Evolutionary conservation across 164 flowering plant species (phyloP).

Genomic region (Macadamia integrifolia): DNA sequence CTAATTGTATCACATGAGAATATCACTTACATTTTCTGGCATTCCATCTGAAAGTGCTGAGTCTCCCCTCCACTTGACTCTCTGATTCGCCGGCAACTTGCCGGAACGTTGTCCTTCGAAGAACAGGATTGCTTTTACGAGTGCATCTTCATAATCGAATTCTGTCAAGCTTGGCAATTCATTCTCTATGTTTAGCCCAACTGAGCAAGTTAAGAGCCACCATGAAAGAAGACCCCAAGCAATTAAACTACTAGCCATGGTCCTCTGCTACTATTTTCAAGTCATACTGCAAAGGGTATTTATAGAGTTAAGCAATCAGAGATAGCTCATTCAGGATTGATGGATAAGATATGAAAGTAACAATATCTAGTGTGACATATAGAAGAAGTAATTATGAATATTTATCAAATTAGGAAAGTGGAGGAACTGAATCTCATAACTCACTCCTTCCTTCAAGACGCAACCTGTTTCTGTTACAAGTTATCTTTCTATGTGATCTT

Average conservation of each 20-base stretch:
- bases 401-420: too few relatives aligned
- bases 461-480: too few relatives aligned
- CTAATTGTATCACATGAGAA: neutral
- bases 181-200: conserved; percentile 13
- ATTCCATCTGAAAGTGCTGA: conserved; percentile 66
- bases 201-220: conserved; percentile 11
- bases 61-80: conserved; percentile 59
- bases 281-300: too few relatives aligned
- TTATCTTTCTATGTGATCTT: too few relatives aligned
- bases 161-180: conserved; percentile 6
- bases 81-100: conserved; percentile 42
- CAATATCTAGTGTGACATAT: too few relatives aligned
- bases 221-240: neutral
- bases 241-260: conserved; percentile 2
- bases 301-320: too few relatives aligned
- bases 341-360: neutral
- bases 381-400: too few relatives aligned
- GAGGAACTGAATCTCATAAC: neutral
- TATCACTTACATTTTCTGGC: conserved; percentile 33
- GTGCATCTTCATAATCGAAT: conserved; percentile 42
- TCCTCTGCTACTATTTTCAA: too few relatives aligned
- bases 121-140: conserved; percentile 55
- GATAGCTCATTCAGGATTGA: too few relatives aligned
- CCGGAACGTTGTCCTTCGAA: conserved; percentile 82
- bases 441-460: too few relatives aligned